phyloP scores from a whole-genome alignment of 2,329 filamentous ascomycete genomes.

The Scedosporium aurantiacum region DNA sequence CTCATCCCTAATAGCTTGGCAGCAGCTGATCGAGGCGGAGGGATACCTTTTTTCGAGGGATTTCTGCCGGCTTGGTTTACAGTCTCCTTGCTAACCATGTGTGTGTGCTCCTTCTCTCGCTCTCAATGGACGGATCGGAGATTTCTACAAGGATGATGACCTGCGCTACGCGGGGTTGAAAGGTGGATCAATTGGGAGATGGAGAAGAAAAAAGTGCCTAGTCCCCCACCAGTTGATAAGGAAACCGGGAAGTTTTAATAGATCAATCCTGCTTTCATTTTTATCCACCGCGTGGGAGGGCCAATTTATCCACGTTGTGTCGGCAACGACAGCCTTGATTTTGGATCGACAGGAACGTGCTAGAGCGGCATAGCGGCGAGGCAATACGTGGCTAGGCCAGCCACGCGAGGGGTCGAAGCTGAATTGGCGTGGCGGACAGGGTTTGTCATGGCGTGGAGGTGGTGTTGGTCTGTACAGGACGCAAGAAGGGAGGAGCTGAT shows the following conservation, averaged over 20 bases:
- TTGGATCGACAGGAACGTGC: neutral
- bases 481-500: too few relatives aligned
- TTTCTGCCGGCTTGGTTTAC: too few relatives aligned
- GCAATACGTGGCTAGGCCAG: neutral
- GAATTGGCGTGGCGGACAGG: neutral
- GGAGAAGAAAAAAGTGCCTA: neutral
- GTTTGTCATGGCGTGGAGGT: too few relatives aligned
- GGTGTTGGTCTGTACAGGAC: too few relatives aligned
- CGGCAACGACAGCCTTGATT: neutral
- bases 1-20: too few relatives aligned
- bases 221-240: neutral
- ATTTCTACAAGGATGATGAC: neutral
- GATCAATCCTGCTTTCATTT: neutral
- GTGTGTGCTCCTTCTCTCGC: neutral
- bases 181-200: too few relatives aligned
- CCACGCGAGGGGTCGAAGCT: neutral
- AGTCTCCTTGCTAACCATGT: too few relatives aligned
- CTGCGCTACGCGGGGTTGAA: too few relatives aligned
- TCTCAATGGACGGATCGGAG: neutral
- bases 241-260: neutral
- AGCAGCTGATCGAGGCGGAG: too few relatives aligned
- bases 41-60: too few relatives aligned
- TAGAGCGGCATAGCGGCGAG: neutral
- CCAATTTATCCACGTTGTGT: neutral
- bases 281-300: neutral